Evolutionary conservation across 805 yeast species (phyloP).

Genomic region (Suhomyces tanzawaensis): DNA sequence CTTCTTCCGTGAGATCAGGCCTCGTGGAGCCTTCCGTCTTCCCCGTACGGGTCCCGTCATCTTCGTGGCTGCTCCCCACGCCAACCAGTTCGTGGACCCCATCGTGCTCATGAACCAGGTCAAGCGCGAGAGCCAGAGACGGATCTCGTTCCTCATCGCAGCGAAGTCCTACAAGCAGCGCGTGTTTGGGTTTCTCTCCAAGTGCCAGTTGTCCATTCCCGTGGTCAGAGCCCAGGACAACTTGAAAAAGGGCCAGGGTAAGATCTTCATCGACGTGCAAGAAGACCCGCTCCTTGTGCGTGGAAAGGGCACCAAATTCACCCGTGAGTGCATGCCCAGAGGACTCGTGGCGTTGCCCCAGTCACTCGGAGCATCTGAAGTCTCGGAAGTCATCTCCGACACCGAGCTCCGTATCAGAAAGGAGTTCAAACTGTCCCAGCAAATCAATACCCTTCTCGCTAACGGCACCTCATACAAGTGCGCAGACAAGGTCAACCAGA

Average conservation of each 20-base stretch:
- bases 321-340: conserved; percentile 55
- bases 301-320: conserved; percentile 70
- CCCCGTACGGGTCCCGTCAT: conserved; percentile 79
- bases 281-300: conserved; percentile 51
- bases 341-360: conserved; percentile 78
- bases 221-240: conserved; percentile 92
- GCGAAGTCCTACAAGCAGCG: conserved; percentile 65
- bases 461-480: conserved; percentile 60
- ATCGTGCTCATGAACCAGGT: conserved; percentile 82
- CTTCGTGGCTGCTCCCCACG: conserved; percentile 96
- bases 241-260: conserved; percentile 64
- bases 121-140: conserved; percentile 58
- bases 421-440: conserved; percentile 58
- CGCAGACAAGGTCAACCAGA: conserved; percentile 85
- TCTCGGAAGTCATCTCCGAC: conserved; percentile 67
- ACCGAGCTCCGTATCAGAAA: conserved; percentile 65
- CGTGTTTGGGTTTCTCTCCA: conserved; percentile 74
- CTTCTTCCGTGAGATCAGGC: conserved; percentile 85
- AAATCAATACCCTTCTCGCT: conserved; percentile 42
- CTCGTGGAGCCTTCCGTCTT: conserved; percentile 78
- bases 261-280: conserved; percentile 52
- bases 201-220: conserved; percentile 79
- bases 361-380: conserved; percentile 72
- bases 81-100: conserved; percentile 87
- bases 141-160: conserved; percentile 82